phyloP scores from a whole-genome alignment of 2,329 filamentous ascomycete genomes.

The Graphiopsis chlorocephala region DNA sequence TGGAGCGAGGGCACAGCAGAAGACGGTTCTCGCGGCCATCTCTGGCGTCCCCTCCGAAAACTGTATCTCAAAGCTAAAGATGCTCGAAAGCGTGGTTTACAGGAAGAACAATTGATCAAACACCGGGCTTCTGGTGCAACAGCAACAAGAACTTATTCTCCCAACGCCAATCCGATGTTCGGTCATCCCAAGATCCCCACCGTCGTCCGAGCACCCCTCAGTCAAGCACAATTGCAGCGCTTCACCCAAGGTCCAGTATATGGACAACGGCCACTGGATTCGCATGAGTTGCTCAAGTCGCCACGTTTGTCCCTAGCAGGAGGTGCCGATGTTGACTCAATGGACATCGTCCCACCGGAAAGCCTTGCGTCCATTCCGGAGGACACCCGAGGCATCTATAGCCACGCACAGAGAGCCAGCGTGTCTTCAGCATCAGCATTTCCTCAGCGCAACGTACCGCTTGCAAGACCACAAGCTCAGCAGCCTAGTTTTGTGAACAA shows the following conservation, averaged over 20 bases:
- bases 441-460: not conserved
- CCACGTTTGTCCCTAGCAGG: conserved; percentile 25
- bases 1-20: conserved; percentile 37
- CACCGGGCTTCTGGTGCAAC: conserved; percentile 20
- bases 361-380: conserved; percentile 2
- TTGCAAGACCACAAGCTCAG: not conserved
- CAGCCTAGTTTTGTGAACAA: not conserved
- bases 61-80: conserved; percentile 58
- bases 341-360: conserved; percentile 15
- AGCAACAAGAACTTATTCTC: conserved; percentile 30
- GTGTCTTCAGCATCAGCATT: conserved; percentile 4
- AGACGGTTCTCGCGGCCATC: conserved; percentile 46
- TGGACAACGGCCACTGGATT: conserved; percentile 33
- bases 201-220: conserved; percentile 33
- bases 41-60: conserved; percentile 63
- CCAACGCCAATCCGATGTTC: conserved; percentile 36
- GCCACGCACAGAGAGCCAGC: not conserved
- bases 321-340: conserved; percentile 19
- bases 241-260: conserved; percentile 33
- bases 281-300: conserved; percentile 32
- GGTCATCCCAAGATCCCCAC: conserved; percentile 28
- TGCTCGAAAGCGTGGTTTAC: conserved; percentile 52
- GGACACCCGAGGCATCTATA: not conserved
- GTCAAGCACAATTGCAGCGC: conserved; percentile 32
- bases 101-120: conserved; percentile 33